Base-by-base conservation (phyloP, 495 filamentous ascomycete genomes). In the Parathielavia appendiculata region DNA sequence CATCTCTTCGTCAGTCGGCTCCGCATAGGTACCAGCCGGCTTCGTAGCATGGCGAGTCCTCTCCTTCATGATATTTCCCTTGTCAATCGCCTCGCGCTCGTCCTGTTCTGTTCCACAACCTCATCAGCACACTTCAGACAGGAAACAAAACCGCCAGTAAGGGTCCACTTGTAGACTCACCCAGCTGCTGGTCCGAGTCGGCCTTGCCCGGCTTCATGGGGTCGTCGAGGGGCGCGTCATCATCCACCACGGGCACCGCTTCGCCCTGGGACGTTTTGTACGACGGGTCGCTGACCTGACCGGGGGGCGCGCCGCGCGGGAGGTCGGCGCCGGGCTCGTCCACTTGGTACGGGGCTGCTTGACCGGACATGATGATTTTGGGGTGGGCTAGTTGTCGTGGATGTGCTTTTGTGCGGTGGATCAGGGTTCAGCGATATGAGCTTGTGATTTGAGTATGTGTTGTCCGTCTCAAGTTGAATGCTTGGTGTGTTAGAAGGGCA, bases 1-100 rank as follows among this genome's bases (percentile, higher is more conserved):
- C 38, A 66, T 58, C 57, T 79, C 70, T 64, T 83, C 80, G 69
- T 83, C 79, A 45, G 51, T 57, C 14, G 72, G 64, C 69, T 78
- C 79, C 57, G 75, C 78, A 34, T 30, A 30, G 26, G 26, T 6
- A 30, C 26, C 26, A 6, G 26, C 26, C 26, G 26, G 26, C 26
- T 30, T 30, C 26, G 26, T 6, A 30, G 26, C 26, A 30, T 75
- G 72, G 14, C 79, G 67, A 9, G 77, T 82, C 51, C 73, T 73
- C 4, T 69, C 73, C 12, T 73, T 66, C 5, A 84, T 65, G 43
- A 84, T 78, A 38, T 83, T 83, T 20, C 38, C 58, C 61, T 71
- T 62, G 41, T 84, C 75, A 22, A 84, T 81, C 2, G 79, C 80
- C 22, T 82, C 79, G 1, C 62, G 61, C 2, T 83, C 82, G 59